Conservation (phyloP, 2,329 filamentous ascomycete species). For the Colletotrichum somersetense region DNA sequence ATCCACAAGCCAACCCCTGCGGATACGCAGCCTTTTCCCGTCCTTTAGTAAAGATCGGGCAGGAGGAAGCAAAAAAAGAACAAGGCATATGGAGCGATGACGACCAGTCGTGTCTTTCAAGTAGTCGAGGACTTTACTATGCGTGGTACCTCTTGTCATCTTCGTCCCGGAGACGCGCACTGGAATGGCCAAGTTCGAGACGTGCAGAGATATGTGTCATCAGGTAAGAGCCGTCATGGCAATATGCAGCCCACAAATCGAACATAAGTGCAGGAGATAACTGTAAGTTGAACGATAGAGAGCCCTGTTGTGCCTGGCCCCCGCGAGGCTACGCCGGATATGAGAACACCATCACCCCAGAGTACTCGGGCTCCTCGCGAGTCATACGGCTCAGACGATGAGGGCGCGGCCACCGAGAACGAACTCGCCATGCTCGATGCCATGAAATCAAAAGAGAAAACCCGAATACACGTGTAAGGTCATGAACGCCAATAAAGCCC, state of each 20-base stretch:
- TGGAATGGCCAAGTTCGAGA: not conserved
- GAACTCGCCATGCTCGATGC: not conserved
- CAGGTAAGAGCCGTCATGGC: not conserved
- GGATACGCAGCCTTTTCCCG: not conserved
- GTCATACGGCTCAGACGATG: not conserved
- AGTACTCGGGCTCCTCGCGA: not conserved
- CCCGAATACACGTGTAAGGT: not conserved
- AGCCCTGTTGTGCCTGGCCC: not conserved
- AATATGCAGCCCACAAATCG: not conserved
- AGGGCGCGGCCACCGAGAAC: not conserved
- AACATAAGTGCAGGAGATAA: not conserved
- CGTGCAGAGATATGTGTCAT: not conserved
- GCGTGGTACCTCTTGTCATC: not conserved
- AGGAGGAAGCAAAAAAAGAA: not conserved
- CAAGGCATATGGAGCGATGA: not conserved
- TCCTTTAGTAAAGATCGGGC: not conserved
- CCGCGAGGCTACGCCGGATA: too few species aligned
- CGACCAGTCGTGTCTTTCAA: not conserved
- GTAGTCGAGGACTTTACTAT: not conserved
- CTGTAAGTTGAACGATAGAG: not conserved
- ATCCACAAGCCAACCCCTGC: not conserved
- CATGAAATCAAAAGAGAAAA: not conserved
- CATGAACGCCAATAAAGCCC: not conserved
- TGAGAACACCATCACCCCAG: not conserved
- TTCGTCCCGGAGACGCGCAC: not conserved